These are phyloP conservation scores for Tylopilus felleus DNA, from an alignment of 768 basidiomycete species.

Conservation along the genomic window DNA sequence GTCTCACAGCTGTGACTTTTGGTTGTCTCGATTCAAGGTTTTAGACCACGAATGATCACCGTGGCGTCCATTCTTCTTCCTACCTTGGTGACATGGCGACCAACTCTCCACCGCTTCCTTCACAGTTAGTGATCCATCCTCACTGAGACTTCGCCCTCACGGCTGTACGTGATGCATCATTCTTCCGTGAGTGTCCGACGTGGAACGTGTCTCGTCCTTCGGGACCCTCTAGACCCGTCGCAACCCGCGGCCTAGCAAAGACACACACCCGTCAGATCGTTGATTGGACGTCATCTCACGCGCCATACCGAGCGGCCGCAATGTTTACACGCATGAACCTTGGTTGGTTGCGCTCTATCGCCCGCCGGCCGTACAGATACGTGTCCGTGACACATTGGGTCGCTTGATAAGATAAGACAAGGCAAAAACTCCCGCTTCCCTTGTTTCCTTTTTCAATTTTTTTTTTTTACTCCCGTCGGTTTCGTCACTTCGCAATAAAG, in stretches of 20 bases:
- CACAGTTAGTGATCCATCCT: background rate
- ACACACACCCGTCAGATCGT: constrained; percentile 2
- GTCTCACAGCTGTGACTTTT: background rate
- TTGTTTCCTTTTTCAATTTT: constrained; percentile 15
- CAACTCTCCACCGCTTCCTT: constrained; percentile 4
- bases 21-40: constrained; percentile 11
- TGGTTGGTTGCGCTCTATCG: constrained; percentile 17
- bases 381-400: constrained; percentile 22
- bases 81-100: background rate
- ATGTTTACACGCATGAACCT: constrained; percentile 4
- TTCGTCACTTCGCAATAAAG: constrained; percentile 13
- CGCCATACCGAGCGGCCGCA: constrained; percentile 10
- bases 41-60: constrained; percentile 1
- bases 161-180: constrained; percentile 22
- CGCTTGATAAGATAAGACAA: constrained; percentile 31
- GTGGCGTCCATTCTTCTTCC: background rate
- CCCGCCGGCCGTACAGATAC: constrained; percentile 16
- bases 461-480: constrained; percentile 11
- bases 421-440: background rate
- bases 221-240: constrained; percentile 18
- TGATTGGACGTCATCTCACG: constrained; percentile 3
- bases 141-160: constrained; percentile 10
- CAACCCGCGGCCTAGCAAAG: constrained; percentile 17
- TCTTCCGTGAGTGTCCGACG: constrained; percentile 12
- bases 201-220: constrained; percentile 21